Evolutionary conservation across 1,139 yeast species (phyloP).

Genomic region (Candida albicans): DNA sequence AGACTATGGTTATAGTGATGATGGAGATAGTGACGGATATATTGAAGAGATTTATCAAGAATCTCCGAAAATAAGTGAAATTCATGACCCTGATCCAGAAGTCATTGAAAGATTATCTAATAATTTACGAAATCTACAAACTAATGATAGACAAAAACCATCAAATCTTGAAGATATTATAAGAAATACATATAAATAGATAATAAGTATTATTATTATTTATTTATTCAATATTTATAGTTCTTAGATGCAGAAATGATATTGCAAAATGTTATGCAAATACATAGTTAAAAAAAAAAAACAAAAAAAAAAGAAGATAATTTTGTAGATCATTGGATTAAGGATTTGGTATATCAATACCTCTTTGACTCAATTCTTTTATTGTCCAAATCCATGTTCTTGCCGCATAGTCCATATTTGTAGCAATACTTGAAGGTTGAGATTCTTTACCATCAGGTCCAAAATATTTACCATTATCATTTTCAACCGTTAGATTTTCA

Average conservation of each 20-base stretch:
- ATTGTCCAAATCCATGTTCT: constrained; percentile 86
- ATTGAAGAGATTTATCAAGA: constrained; percentile 10
- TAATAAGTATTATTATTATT: neutral
- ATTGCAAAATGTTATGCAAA: too few relatives aligned
- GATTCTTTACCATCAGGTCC: constrained; percentile 59
- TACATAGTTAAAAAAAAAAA: neutral
- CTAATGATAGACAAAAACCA: constrained; percentile 1
- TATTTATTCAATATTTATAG: neutral
- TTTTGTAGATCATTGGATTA: neutral
- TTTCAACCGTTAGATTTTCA: constrained; percentile 45
- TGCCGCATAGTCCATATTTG: constrained; percentile 61
- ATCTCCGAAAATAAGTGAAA: constrained; percentile 8
- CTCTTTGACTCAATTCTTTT: constrained; percentile 54
- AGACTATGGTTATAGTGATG: constrained; percentile 10
- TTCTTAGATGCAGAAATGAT: too few relatives aligned
- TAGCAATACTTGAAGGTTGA: constrained; percentile 58
- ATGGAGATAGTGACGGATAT: constrained; percentile 5
- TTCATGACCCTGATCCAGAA: constrained; percentile 7
- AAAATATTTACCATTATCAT: constrained; percentile 70
- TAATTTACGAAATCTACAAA: constrained; percentile 9
- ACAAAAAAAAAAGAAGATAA: neutral
- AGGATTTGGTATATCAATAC: constrained; percentile 24
- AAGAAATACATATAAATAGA: constrained; percentile 5
- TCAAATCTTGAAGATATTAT: constrained; percentile 11
- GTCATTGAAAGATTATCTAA: constrained; percentile 10